These are phyloP conservation scores for Porpolomopsis calyptriformis DNA, from an alignment of 768 basidiomycete species.

Conservation along the genomic window DNA sequence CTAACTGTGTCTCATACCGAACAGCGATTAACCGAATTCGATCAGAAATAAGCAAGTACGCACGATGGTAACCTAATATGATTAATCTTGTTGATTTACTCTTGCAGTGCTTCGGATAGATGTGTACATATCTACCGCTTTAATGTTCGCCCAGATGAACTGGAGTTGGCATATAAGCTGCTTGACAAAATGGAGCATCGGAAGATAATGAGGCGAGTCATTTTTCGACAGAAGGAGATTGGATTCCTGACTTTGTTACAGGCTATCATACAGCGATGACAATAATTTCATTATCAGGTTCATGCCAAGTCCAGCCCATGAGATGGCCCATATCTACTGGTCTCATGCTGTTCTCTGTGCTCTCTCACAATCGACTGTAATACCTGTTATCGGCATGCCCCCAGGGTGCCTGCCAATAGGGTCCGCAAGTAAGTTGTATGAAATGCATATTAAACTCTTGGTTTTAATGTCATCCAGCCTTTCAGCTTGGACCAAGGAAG, in stretches of 20 bases:
- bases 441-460: conserved; percentile 7
- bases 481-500: conserved; percentile 11
- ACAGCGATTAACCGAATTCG: conserved; percentile 16
- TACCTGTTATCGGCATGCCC: background rate
- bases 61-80: conserved; percentile 4
- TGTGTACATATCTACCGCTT: conserved; percentile 8
- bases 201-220: conserved; percentile 10
- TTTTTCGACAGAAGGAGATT: conserved; percentile 5
- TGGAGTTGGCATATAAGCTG: conserved; percentile 1
- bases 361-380: conserved; percentile 1
- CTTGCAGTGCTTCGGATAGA: conserved; percentile 5
- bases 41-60: conserved; percentile 11
- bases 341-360: background rate
- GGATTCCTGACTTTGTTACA: conserved; percentile 12
- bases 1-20: conserved; percentile 8
- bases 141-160: conserved; percentile 3
- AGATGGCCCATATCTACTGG: conserved; percentile 7
- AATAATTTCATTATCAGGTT: conserved; percentile 14
- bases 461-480: conserved; percentile 10
- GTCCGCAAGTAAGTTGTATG: conserved; percentile 8
- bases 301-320: conserved; percentile 10
- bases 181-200: conserved; percentile 2
- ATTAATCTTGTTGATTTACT: conserved; percentile 9
- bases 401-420: conserved; percentile 1
- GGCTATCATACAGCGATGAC: conserved; percentile 14